Conservation (phyloP, 192 early-diverging fungal species). For the Coemansia sp. region DNA sequence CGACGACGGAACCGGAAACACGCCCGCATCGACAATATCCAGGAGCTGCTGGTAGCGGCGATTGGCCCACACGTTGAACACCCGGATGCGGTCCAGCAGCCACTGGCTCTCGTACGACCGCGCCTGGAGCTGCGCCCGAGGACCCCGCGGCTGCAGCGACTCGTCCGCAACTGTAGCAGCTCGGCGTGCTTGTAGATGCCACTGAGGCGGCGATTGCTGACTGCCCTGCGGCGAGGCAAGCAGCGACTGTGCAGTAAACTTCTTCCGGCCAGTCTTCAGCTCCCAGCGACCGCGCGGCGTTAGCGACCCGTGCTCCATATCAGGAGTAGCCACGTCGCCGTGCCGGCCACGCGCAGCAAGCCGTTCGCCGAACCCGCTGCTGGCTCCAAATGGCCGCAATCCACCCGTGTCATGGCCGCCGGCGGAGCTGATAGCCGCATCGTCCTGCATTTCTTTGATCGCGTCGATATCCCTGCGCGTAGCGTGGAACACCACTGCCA, state of each 20-base stretch:
- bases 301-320: conserved; percentile 39
- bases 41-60: conserved; percentile 24
- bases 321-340: conserved; percentile 10
- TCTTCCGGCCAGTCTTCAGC: conserved; percentile 37
- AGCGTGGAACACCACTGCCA: conserved; percentile 25
- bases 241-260: conserved; percentile 45
- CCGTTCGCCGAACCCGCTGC: conserved; percentile 19
- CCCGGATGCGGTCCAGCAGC: conserved; percentile 23
- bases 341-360: conserved; percentile 14
- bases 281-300: conserved; percentile 49
- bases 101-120: conserved; percentile 51
- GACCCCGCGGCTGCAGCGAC: conserved; percentile 33
- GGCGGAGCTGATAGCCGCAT: not conserved
- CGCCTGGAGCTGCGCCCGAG: conserved; percentile 24
- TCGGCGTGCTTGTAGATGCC: not conserved
- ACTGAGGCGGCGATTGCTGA: not conserved
- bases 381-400: conserved; percentile 3
- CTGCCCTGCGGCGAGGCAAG: conserved; percentile 11
- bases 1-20: conserved; percentile 10
- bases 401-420: not conserved
- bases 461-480: conserved; percentile 18
- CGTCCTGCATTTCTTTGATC: conserved; percentile 20
- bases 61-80: conserved; percentile 23
- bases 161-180: not conserved
- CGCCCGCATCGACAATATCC: not conserved